phyloP scores from a whole-genome alignment of 208 protist species.

The Spongospora subterranea region DNA sequence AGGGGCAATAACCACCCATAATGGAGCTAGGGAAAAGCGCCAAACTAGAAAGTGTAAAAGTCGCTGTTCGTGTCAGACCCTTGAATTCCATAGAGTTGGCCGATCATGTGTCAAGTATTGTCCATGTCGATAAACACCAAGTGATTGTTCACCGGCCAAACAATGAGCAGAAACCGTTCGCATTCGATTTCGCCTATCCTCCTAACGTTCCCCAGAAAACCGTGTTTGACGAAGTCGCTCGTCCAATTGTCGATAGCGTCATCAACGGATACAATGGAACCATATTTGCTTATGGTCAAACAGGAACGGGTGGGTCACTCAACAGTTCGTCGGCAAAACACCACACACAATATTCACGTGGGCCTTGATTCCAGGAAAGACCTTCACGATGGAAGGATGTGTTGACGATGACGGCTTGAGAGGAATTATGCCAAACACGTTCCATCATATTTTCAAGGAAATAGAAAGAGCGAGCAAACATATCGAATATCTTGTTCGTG shows the following conservation, averaged over 20 bases:
- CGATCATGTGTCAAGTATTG: constrained; percentile 26
- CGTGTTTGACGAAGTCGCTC: constrained; percentile 65
- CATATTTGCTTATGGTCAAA: constrained; percentile 70
- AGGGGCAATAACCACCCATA: too few relatives aligned
- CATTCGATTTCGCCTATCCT: constrained; percentile 65
- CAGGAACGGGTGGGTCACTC: constrained; percentile 48
- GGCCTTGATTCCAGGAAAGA: constrained; percentile 66
- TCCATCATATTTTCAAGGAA: constrained; percentile 65
- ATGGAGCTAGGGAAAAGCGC: not conserved
- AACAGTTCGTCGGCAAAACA: not conserved
- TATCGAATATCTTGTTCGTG: constrained; percentile 59
- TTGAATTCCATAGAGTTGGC: constrained; percentile 57
- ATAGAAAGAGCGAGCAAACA: constrained; percentile 60
- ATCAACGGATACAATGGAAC: constrained; percentile 68
- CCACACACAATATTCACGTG: not conserved
- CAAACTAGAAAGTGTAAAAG: constrained; percentile 63
- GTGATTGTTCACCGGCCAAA: not conserved
- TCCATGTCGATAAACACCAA: constrained; percentile 53
- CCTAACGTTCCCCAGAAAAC: constrained; percentile 44
- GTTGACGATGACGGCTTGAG: constrained; percentile 51
- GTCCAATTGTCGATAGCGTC: constrained; percentile 64
- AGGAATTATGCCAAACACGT: constrained; percentile 67
- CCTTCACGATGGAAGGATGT: constrained; percentile 66
- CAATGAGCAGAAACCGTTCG: constrained; percentile 63
- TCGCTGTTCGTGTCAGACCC: constrained; percentile 62